Base-by-base conservation (phyloP, 352 stramenopile species). In the Pythium monospermum region DNA sequence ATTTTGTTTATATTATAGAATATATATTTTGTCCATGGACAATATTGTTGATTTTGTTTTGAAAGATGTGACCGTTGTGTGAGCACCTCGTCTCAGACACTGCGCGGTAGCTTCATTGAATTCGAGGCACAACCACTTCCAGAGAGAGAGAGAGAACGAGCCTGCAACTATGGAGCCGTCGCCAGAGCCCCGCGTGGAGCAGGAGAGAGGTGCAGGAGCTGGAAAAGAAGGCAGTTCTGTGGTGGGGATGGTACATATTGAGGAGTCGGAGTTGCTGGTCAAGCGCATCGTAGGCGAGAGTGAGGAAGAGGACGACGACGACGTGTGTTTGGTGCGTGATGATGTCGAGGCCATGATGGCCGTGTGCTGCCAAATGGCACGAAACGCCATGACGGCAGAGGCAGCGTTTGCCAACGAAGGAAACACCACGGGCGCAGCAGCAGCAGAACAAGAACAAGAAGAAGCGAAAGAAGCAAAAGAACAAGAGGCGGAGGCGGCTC, bases 1-100 rank as follows among this genome's bases (percentile, higher is more conserved):
- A 28, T 7, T 16, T 21, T 19, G 8, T 28, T 19, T 44, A 19
- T 25, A 16, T 25, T 25, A 32, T 48, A 19, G 28, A 49, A 47
- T 38, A 30, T 21, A 40, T 61, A 55, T 40, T 61, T 38, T 56
- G 47, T 30, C 31, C 23, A 61, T 55, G n/a, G n/a, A n/a, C n/a
- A n/a, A n/a, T n/a, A n/a, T n/a, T n/a, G n/a, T n/a, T n/a, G n/a
- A n/a, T n/a, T n/a, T n/a, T n/a, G n/a, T n/a, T n/a, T n/a, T n/a
- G n/a, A n/a, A n/a, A n/a, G 10, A 30, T 45, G 10, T 12, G 23
- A 8, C 30, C 30, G 37, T 57, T 38, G 25, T 28, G 6, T 35
- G n/a, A n/a, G n/a, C n/a, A n/a, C 36, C 36, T 21, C 6, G 13
- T 21, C 36, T 21, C 12, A 21, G 12, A n/a, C n/a, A n/a, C 36